Conservation (phyloP, 1,284 basidiomycete genomes). For the Kwoniella shivajii region DNA sequence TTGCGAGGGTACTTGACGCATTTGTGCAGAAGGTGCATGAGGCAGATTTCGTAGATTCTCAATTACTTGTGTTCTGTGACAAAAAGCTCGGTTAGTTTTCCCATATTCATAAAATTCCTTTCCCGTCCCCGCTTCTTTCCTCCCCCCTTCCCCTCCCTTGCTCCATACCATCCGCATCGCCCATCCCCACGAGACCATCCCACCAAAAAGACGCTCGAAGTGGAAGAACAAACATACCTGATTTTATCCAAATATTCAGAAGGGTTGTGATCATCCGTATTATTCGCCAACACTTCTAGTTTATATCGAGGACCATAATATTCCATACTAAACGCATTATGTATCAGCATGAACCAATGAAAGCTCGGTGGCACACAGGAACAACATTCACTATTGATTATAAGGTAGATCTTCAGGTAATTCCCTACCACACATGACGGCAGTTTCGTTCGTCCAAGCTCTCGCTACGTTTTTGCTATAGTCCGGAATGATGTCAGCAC, state of each 20-base stretch:
- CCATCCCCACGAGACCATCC: neutral
- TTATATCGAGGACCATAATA: constrained; percentile 97
- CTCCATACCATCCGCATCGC: neutral
- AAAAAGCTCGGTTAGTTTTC: neutral
- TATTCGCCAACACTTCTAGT: constrained; percentile 85
- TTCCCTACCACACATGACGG: constrained; percentile 84
- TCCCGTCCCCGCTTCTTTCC: too few relatives aligned
- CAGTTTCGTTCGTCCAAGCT: constrained; percentile 97
- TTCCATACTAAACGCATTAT: constrained; percentile 65
- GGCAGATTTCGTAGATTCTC: constrained; percentile 76
- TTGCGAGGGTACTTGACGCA: constrained; percentile 75
- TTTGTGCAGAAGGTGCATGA: constrained; percentile 81
- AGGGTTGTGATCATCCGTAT: constrained; percentile 92
- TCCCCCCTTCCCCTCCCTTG: too few relatives aligned
- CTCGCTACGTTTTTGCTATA: constrained; percentile 81
- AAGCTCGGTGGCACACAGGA: too few relatives aligned
- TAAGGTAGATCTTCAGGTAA: constrained; percentile 85
- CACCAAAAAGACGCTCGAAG: too few relatives aligned
- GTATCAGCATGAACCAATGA: too few relatives aligned
- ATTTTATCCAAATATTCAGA: constrained; percentile 81
- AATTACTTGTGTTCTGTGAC: constrained; percentile 66
- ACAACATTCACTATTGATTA: constrained; percentile 83
- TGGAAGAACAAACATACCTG: constrained; percentile 61
- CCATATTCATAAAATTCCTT: too few relatives aligned
- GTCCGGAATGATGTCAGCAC: constrained; percentile 1